Base-by-base conservation (phyloP, 306 rosid genomes). In the Spatholobus suberectus region DNA sequence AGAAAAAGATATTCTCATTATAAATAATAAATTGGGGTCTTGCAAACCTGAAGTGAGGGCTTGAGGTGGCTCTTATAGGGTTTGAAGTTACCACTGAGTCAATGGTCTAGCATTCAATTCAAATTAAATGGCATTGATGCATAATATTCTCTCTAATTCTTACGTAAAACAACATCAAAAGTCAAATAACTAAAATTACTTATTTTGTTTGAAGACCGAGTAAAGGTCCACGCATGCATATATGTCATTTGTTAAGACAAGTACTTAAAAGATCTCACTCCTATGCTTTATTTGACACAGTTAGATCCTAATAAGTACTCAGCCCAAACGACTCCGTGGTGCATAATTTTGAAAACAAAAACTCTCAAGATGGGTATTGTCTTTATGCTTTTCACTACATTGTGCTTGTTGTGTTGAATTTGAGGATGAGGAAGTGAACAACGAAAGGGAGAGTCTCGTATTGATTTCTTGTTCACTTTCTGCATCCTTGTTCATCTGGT, bases 201-300 rank as follows among this genome's bases (percentile, higher is more conserved):
- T 35, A 29, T 6, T 54, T 66, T 66, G 57, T 37, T 55, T 5
- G 37, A 55, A 73, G 35, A 18, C 15, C 10, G 1, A 8, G 18
- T 40, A 38, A 78, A 66, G 18, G 27, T 70, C 51, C 84, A 58
- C 17, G 49, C 71, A 78, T 78, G 74, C 38, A 70, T 79, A 21
- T 40, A 52, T 54, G 12, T 79, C 73, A 51, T 62, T 20, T 29
- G 43, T 58, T 73, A 82, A 87, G 79, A 82, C 86, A 83, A 92
- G 90, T 89, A 92, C 94, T 92, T 89, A 75, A 76, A 84, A 84
- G 92, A 90, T 92, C 90, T 92, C 86, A 88, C 91, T 81, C 84
- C 81, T 69, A 81, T 85, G 87, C 74, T 51, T 76, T 73, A 49
- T 29, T 80, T 37, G 70, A 75, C 82, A 78, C 75, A 88, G 87